Conservation (phyloP, 345 rosid genomes). For the Aethionema arabicum region DNA sequence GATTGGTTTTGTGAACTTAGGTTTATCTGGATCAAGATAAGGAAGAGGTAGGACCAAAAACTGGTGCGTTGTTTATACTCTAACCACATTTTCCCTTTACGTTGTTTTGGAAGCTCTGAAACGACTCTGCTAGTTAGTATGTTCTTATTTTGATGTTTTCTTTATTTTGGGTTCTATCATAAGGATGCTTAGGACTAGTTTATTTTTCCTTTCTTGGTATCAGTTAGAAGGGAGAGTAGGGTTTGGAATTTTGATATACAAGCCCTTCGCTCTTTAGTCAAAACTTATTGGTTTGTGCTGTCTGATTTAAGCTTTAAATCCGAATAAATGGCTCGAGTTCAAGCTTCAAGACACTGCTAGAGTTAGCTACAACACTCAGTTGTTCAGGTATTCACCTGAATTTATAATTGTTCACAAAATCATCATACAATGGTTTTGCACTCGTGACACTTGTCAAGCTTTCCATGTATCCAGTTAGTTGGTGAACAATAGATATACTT, state of each 20-base stretch:
- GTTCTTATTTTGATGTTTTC: background rate
- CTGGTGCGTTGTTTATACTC: conserved; percentile 45
- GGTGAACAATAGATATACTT: conserved; percentile 2
- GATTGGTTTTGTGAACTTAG: conserved; percentile 39
- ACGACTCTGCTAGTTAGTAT: conserved; percentile 1
- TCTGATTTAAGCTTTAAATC: conserved; percentile 64
- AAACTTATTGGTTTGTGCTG: conserved; percentile 9
- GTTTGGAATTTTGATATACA: background rate
- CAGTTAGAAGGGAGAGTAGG: background rate
- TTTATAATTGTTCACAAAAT: background rate
- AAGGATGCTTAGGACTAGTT: no score
- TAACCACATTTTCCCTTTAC: background rate
- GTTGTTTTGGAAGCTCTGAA: background rate
- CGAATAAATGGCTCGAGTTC: conserved; percentile 91
- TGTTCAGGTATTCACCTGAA: conserved; percentile 63
- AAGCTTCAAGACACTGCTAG: conserved; percentile 91
- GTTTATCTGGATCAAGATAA: conserved; percentile 67
- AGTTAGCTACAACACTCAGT: conserved; percentile 85
- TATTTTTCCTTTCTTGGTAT: background rate
- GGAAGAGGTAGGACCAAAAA: conserved; percentile 56
- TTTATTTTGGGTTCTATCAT: no score
- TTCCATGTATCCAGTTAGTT: background rate
- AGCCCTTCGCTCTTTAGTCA: background rate
- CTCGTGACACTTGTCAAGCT: background rate
- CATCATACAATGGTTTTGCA: background rate